Conservation (phyloP, 2,329 filamentous ascomycete genomes). For the Colletotrichum agaves region DNA sequence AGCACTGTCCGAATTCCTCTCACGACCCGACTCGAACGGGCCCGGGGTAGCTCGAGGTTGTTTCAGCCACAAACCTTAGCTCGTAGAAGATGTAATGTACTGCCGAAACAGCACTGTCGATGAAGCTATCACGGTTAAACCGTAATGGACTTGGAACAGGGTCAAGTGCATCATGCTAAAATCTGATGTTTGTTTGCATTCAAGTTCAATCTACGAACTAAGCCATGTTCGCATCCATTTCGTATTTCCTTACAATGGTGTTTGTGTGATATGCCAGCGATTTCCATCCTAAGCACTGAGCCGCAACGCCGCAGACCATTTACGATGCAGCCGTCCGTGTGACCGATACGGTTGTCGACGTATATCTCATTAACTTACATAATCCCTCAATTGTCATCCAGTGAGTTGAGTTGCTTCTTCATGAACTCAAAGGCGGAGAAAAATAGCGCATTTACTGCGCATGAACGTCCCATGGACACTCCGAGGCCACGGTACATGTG, state of each 20-base stretch:
- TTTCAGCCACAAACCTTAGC: constrained; percentile 27
- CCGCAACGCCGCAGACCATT: constrained; percentile 21
- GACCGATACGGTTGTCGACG: background rate
- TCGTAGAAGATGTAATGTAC: background rate
- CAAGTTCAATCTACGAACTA: constrained; percentile 17
- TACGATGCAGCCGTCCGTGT: constrained; percentile 12
- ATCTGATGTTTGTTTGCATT: background rate
- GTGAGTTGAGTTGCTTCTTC: constrained; percentile 73
- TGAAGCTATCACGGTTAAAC: background rate
- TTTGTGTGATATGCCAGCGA: background rate
- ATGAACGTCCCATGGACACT: constrained; percentile 85
- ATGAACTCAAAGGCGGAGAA: constrained; percentile 89
- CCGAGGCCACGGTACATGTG: constrained; percentile 86
- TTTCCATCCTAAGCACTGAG: constrained; percentile 14
- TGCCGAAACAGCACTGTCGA: background rate
- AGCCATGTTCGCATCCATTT: constrained; percentile 8
- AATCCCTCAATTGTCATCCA: constrained; percentile 55
- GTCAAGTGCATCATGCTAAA: background rate
- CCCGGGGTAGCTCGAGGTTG: constrained; percentile 3
- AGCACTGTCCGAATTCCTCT: background rate
- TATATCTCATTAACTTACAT: constrained; percentile 18
- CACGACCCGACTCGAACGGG: background rate
- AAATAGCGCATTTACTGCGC: constrained; percentile 87
- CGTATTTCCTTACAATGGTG: background rate
- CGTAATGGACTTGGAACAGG: background rate